Evolutionary conservation across 345 rosid species (phyloP).

Genomic region (Acer yangbiense): DNA sequence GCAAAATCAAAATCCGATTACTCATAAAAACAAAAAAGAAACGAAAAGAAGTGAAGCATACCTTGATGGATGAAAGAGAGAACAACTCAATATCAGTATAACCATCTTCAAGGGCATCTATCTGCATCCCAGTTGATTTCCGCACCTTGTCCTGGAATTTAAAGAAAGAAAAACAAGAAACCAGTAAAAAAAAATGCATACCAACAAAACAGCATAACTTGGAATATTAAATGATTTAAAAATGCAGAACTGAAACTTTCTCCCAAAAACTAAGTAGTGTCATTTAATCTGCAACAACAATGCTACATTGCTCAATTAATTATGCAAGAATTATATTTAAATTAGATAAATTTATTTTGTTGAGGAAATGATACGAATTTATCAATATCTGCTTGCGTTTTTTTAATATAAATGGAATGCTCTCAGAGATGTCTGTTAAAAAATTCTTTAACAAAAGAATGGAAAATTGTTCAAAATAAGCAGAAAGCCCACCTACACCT

Average conservation of each 20-base stretch:
- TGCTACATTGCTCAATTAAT: background rate
- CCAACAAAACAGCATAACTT: background rate
- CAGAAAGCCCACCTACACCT: no score
- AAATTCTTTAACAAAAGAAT: no score
- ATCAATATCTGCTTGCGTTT: no score
- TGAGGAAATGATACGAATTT: background rate
- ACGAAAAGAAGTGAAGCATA: slow-evolving; percentile 20
- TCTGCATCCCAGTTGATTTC: slow-evolving; percentile 76
- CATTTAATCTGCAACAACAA: background rate
- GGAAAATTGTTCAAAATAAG: no score
- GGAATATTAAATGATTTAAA: background rate
- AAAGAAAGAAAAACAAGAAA: slow-evolving; percentile 11
- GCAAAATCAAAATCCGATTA: background rate
- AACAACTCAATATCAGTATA: slow-evolving; percentile 75
- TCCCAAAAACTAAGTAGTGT: background rate
- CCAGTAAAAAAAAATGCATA: background rate
- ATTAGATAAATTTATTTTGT: background rate
- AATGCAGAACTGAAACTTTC: background rate
- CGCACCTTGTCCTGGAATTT: slow-evolving; percentile 73
- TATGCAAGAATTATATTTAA: background rate
- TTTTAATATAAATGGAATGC: no score
- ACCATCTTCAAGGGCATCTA: slow-evolving; percentile 85
- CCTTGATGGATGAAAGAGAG: slow-evolving; percentile 94
- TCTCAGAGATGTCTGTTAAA: no score
- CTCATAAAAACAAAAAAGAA: background rate